Evolutionary conservation across 352 stramenopile genomes (phyloP).

Genomic region (Phytophthora sp.): DNA sequence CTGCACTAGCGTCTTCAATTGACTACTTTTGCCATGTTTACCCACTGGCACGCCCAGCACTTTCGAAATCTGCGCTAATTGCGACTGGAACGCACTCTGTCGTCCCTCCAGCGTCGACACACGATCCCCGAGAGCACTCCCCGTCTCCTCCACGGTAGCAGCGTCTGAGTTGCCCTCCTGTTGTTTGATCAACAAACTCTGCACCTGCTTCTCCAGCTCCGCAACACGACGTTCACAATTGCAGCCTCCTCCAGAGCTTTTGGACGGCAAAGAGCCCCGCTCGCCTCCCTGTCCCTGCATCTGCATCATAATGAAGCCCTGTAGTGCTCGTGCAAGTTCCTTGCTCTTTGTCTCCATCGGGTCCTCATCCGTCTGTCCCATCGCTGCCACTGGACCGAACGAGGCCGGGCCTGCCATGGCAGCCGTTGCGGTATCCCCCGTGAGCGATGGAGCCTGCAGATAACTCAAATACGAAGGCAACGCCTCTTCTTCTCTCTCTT

Average conservation of each 20-base stretch:
- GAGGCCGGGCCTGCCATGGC: not conserved
- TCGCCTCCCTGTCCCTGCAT: slow-evolving; percentile 40
- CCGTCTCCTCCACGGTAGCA: slow-evolving; percentile 9
- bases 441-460: slow-evolving; percentile 45
- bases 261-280: not conserved
- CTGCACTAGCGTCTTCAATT: slow-evolving; percentile 75
- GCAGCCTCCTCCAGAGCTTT: slow-evolving; percentile 19
- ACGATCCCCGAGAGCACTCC: slow-evolving; percentile 55
- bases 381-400: slow-evolving; percentile 1
- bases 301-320: slow-evolving; percentile 60
- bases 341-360: slow-evolving; percentile 51
- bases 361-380: not conserved
- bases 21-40: slow-evolving; percentile 68
- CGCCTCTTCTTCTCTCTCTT: slow-evolving; percentile 75
- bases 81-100: slow-evolving; percentile 83
- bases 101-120: slow-evolving; percentile 80
- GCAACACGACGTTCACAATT: slow-evolving; percentile 59
- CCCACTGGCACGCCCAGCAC: slow-evolving; percentile 65
- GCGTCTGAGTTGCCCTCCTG: slow-evolving; percentile 1
- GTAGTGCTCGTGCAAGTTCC: slow-evolving; percentile 57
- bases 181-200: slow-evolving; percentile 34
- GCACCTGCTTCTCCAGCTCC: slow-evolving; percentile 65
- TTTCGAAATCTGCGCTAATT: slow-evolving; percentile 80
- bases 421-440: slow-evolving; percentile 9
- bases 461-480: slow-evolving; percentile 79